Evolutionary conservation across 257 asterid genomes (phyloP).

Genomic region (Petunia secreta): DNA sequence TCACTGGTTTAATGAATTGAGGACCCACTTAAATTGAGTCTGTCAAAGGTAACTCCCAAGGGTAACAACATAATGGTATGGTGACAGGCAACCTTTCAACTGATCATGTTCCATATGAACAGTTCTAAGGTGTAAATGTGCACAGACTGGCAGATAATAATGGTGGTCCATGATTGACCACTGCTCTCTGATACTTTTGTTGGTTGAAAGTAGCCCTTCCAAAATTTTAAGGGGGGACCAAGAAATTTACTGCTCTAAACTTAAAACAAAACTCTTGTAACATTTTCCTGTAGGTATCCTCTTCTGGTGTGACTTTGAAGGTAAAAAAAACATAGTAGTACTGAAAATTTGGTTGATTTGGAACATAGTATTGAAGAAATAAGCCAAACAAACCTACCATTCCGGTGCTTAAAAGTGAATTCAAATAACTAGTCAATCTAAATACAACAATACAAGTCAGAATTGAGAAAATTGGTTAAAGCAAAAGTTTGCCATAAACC

Average conservation of each 20-base stretch:
- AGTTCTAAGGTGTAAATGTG: slow-evolving; percentile 13
- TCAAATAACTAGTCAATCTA: too few relatives aligned
- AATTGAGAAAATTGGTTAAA: not conserved
- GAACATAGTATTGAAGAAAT: too few relatives aligned
- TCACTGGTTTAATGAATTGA: too few relatives aligned
- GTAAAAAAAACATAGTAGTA: too few relatives aligned
- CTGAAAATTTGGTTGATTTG: too few relatives aligned
- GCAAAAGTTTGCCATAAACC: too few relatives aligned
- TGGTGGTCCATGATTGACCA: slow-evolving; percentile 17
- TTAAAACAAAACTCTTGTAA: too few relatives aligned
- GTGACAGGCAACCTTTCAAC: not conserved
- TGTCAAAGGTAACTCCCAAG: slow-evolving; percentile 15
- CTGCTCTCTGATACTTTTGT: not conserved
- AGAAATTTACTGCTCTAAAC: not conserved
- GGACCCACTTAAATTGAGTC: slow-evolving; percentile 17
- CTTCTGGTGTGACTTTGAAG: too few relatives aligned
- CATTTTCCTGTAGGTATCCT: not conserved
- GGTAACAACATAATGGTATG: not conserved
- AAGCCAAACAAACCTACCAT: too few relatives aligned
- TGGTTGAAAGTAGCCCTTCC: not conserved
- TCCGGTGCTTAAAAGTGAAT: too few relatives aligned
- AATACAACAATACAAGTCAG: not conserved
- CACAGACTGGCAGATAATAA: slow-evolving; percentile 14
- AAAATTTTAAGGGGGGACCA: too few relatives aligned
- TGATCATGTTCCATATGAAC: not conserved